Conservation (phyloP, 2,329 filamentous ascomycete species). For the Colletotrichum lupini region DNA sequence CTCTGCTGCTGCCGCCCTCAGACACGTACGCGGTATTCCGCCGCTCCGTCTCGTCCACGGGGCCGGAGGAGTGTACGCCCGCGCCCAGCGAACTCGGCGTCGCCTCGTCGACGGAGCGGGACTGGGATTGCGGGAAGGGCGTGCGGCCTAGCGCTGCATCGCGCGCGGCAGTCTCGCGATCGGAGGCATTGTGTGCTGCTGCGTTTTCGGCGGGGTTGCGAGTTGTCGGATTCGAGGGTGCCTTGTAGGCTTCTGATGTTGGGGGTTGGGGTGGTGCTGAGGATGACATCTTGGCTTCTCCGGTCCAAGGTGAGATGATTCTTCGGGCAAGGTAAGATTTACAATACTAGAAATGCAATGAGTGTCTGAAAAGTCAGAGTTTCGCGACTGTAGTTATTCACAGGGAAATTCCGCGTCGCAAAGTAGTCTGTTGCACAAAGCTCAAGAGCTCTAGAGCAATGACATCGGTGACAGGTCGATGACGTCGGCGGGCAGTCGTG, state of each 20-base stretch:
- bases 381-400: not conserved
- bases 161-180: conserved; percentile 14
- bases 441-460: not conserved
- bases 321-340: no score
- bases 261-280: conserved; percentile 24
- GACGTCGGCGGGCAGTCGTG: conserved; percentile 30
- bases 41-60: conserved; percentile 36
- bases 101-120: conserved; percentile 25
- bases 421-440: not conserved
- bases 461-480: conserved; percentile 33
- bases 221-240: conserved; percentile 12
- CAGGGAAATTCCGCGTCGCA: not conserved
- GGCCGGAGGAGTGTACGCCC: conserved; percentile 36
- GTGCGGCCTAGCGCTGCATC: conserved; percentile 29
- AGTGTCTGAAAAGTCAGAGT: not conserved
- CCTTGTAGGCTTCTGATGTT: conserved; percentile 28
- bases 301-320: not conserved
- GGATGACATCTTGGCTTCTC: conserved; percentile 1
- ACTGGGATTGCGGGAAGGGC: conserved; percentile 22
- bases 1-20: not conserved
- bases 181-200: not conserved
- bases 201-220: conserved; percentile 20
- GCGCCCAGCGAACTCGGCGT: conserved; percentile 36
- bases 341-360: no score
- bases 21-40: conserved; percentile 26